Evolutionary conservation across 2,329 filamentous ascomycete genomes (phyloP).

Genomic region (Colletotrichum brevisporum): DNA sequence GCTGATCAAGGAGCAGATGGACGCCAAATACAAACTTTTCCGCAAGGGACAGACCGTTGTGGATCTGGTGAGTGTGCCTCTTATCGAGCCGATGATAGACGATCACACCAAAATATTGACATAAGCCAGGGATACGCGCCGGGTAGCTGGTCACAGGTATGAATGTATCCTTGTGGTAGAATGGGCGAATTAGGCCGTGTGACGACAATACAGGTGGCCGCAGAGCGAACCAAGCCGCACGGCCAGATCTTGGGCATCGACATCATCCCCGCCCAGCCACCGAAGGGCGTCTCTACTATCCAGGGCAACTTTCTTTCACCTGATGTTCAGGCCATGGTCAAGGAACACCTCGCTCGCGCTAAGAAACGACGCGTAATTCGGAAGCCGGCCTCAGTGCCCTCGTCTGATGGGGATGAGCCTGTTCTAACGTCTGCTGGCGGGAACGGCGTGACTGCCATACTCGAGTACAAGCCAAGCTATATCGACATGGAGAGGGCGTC

Average conservation of each 20-base stretch:
- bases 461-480: slow-evolving; percentile 68
- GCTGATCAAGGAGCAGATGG: slow-evolving; percentile 70
- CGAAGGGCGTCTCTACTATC: slow-evolving; percentile 91
- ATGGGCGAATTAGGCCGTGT: slow-evolving; percentile 15
- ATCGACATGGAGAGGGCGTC: slow-evolving; percentile 73
- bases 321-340: slow-evolving; percentile 81
- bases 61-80: slow-evolving; percentile 77
- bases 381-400: slow-evolving; percentile 48
- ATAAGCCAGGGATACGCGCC: slow-evolving; percentile 78
- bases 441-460: slow-evolving; percentile 41
- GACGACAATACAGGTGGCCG: slow-evolving; percentile 75
- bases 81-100: too few species aligned
- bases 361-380: slow-evolving; percentile 58
- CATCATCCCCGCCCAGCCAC: slow-evolving; percentile 91
- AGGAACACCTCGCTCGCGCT: slow-evolving; percentile 78
- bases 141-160: slow-evolving; percentile 79
- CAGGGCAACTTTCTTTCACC: slow-evolving; percentile 93
- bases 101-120: background rate
- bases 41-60: slow-evolving; percentile 86
- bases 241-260: slow-evolving; percentile 93
- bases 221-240: slow-evolving; percentile 80
- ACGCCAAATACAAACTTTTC: slow-evolving; percentile 86
- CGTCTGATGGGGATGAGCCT: slow-evolving; percentile 4
- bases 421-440: slow-evolving; percentile 2
- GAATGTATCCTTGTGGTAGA: slow-evolving; percentile 12